These are phyloP conservation scores for Ceratocystis smalleyi DNA, from an alignment of 2,329 filamentous ascomycete species.

Conservation along the genomic window DNA sequence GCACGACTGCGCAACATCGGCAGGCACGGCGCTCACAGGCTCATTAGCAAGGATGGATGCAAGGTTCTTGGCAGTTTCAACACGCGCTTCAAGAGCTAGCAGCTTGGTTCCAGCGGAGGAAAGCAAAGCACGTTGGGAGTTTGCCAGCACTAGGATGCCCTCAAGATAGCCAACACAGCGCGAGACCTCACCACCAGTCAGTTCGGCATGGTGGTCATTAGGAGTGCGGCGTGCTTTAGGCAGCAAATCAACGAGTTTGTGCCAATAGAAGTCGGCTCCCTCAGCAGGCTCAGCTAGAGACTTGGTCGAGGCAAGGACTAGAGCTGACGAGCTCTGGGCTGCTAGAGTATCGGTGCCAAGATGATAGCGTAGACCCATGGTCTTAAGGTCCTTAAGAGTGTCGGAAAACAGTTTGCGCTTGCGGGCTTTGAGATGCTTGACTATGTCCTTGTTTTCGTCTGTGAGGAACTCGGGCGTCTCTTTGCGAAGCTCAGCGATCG, in stretches of 20 bases:
- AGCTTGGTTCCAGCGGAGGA: slow-evolving; percentile 18
- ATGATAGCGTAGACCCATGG: slow-evolving; percentile 83
- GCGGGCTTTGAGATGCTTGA: slow-evolving; percentile 79
- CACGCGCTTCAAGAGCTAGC: neutral
- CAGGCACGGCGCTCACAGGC: neutral
- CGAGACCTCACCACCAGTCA: slow-evolving; percentile 64
- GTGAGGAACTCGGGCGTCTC: slow-evolving; percentile 69
- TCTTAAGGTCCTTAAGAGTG: slow-evolving; percentile 62
- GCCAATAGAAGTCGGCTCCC: slow-evolving; percentile 34
- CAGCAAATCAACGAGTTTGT: slow-evolving; percentile 61
- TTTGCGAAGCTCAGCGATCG: slow-evolving; percentile 57
- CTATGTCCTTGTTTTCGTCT: slow-evolving; percentile 67
- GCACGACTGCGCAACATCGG: slow-evolving; percentile 1
- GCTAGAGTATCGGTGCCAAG: slow-evolving; percentile 57
- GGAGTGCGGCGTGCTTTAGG: slow-evolving; percentile 50
- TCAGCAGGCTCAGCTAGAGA: slow-evolving; percentile 25
- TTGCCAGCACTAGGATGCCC: slow-evolving; percentile 54
- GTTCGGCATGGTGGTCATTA: slow-evolving; percentile 65
- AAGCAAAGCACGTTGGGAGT: slow-evolving; percentile 41
- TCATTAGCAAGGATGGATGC: slow-evolving; percentile 4
- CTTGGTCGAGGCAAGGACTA: slow-evolving; percentile 47
- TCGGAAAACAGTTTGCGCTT: slow-evolving; percentile 87
- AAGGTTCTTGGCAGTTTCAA: slow-evolving; percentile 6
- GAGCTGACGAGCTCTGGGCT: slow-evolving; percentile 55
- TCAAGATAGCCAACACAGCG: slow-evolving; percentile 78